Base-by-base conservation (phyloP, 176 grass and related monocot genomes). In the Phragmites australis region DNA sequence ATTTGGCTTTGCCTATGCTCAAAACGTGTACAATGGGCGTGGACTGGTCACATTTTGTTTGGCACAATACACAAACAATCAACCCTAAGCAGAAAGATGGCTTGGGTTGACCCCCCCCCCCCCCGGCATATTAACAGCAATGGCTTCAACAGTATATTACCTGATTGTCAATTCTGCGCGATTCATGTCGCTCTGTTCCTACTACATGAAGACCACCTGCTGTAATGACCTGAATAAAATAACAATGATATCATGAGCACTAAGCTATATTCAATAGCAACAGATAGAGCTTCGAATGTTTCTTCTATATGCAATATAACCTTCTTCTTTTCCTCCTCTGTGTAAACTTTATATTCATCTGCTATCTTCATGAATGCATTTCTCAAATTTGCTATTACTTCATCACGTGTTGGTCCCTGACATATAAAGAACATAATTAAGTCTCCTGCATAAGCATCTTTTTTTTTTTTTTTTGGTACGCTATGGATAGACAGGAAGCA, bases 151-250 rank as follows among this genome's bases (percentile, higher is more conserved):
- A 30, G 32, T 16, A 63, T 70, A 58, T 82, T 91, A 94, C 95
- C 86, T 97, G 95, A 90, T 97, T 97, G 74, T 97, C 95, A 75
- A 97, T 97, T 88, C 95, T 88, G 44, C 95, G 95, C 19, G 95
- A 97, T 86, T 97, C 95, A 21, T 97, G 95, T 11, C 95, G 92
- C 87, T 97, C 95, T 81, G 95, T 91, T 23, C 95, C 95, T 53
- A 93, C 90, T 48, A 97, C 95, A 70, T 97, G 95, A 80, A 97
- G 92, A 61, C 95, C 95, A 81, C 95, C 95, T 83, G 90, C 88
- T 30, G 86, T 78, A 76, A 97, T 91, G 47, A 93, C 90, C 95
- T 97, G 83, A 82, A 89, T 44, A 69, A 82, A 84, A 75, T 77
- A 31, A 77, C 45, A 70, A 47, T 5, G 26, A 79, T 27, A 16